These are phyloP conservation scores for Whalleya microplaca DNA, from an alignment of 2,329 filamentous ascomycete genomes.

Conservation along the genomic window DNA sequence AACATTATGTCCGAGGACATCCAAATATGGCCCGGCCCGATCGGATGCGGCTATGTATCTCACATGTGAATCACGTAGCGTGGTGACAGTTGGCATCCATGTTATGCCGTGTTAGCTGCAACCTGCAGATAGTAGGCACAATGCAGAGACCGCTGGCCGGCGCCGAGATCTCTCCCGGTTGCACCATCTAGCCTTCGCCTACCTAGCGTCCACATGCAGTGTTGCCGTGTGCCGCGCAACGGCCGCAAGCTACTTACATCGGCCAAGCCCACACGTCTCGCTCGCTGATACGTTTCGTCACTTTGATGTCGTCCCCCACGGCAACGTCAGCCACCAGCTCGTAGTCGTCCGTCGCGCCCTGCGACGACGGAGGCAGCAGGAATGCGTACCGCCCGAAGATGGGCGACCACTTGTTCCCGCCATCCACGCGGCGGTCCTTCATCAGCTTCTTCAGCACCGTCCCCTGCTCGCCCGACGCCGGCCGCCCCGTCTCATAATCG, in stretches of 20 bases:
- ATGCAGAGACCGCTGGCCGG: constrained; percentile 12
- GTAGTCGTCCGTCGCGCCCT: constrained; percentile 12
- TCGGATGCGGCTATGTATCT: background rate
- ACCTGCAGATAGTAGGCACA: constrained; percentile 3
- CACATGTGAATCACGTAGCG: background rate
- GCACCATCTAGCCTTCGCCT: background rate
- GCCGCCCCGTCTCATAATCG: constrained; percentile 67
- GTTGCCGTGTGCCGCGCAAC: no score
- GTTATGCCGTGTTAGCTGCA: background rate
- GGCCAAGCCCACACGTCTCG: constrained; percentile 60
- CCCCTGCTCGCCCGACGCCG: constrained; percentile 60
- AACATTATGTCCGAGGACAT: background rate
- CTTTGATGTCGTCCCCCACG: constrained; percentile 60
- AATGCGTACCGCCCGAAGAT: constrained; percentile 77
- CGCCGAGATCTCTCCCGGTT: constrained; percentile 2
- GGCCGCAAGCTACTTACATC: constrained; percentile 11
- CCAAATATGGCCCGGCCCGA: background rate
- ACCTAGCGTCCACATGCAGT: no score
- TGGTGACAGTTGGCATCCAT: constrained; percentile 17
- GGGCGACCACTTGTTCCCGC: constrained; percentile 68
- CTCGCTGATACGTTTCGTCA: constrained; percentile 53
- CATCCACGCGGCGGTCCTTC: constrained; percentile 71
- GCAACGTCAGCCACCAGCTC: constrained; percentile 43
- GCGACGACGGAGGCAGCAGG: constrained; percentile 38
- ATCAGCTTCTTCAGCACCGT: constrained; percentile 70